These are phyloP conservation scores for Leccinum barrowsii DNA, from an alignment of 768 basidiomycete genomes.

Conservation along the genomic window DNA sequence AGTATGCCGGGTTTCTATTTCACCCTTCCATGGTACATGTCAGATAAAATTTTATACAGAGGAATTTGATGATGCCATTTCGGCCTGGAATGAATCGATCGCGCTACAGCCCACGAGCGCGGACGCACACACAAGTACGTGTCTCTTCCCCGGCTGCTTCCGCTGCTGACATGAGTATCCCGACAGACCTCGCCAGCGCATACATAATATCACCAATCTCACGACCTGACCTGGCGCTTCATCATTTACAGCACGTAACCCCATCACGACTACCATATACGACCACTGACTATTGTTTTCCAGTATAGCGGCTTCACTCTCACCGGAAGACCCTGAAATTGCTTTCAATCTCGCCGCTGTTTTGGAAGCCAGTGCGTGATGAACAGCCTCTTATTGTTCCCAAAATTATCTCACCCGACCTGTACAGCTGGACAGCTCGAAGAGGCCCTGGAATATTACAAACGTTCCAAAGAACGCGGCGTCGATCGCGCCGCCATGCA, in stretches of 20 bases:
- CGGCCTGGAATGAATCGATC: conserved; percentile 84
- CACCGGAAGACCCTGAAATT: conserved; percentile 88
- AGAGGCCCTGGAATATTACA: conserved; percentile 79
- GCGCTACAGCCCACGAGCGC: conserved; percentile 76
- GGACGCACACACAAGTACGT: conserved; percentile 83
- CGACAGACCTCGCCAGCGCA: conserved; percentile 79
- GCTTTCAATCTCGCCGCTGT: conserved; percentile 90
- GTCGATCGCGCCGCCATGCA: conserved; percentile 81
- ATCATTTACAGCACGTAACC: conserved; percentile 68
- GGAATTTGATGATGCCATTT: conserved; percentile 84
- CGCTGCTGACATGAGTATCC: conserved; percentile 21
- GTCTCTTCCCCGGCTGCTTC: conserved; percentile 16
- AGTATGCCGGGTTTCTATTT: conserved; percentile 47
- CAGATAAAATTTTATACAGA: conserved; percentile 42
- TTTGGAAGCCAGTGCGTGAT: conserved; percentile 76
- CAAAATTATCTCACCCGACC: conserved; percentile 29
- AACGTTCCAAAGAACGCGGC: conserved; percentile 70
- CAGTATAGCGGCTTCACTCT: conserved; percentile 79
- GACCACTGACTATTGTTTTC: conserved; percentile 32
- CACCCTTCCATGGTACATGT: conserved; percentile 12
- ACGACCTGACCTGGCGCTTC: conserved; percentile 81
- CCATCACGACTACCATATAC: conserved; percentile 27
- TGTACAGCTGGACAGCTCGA: conserved; percentile 70
- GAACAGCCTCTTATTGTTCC: conserved; percentile 33
- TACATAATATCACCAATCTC: conserved; percentile 80